These are phyloP conservation scores for Mrakia hoshinonis DNA, from an alignment of 768 basidiomycete species.

Conservation along the genomic window DNA sequence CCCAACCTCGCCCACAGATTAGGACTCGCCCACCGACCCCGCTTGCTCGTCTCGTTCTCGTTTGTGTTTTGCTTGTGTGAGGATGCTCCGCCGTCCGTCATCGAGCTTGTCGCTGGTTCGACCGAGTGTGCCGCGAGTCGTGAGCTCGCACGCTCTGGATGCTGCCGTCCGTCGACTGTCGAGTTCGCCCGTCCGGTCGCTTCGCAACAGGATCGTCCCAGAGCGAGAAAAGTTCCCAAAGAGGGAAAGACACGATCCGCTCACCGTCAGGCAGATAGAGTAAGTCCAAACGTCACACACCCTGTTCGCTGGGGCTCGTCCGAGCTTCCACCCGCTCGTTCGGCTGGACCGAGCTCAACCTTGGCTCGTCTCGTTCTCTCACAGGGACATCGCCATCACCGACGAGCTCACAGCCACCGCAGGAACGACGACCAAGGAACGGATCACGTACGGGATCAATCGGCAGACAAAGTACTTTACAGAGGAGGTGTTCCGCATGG, in stretches of 20 bases:
- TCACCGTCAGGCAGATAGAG: not conserved
- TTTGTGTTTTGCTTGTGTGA: not conserved
- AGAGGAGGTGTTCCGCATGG: not conserved
- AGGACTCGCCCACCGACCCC: not conserved
- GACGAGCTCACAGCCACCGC: not conserved
- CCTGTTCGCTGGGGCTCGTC: not conserved
- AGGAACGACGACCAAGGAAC: conserved; percentile 5
- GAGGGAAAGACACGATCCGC: not conserved
- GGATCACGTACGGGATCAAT: conserved; percentile 8
- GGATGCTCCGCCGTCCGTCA: conserved; percentile 1
- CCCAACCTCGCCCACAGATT: not conserved
- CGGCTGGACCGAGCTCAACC: not conserved
- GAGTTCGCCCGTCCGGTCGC: not conserved
- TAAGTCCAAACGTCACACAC: not conserved
- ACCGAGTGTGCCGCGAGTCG: too few relatives aligned
- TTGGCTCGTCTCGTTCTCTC: not conserved
- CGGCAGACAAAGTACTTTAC: conserved; percentile 3
- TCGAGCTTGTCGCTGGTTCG: not conserved
- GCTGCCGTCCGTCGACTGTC: not conserved
- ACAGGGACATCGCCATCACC: conserved; percentile 13
- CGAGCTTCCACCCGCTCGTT: not conserved
- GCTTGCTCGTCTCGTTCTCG: not conserved
- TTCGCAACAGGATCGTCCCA: not conserved
- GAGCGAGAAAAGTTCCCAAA: conserved; percentile 1
- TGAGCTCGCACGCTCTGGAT: not conserved